phyloP scores from a whole-genome alignment of 345 rosid genomes.

The Erysimum cheiranthoides region DNA sequence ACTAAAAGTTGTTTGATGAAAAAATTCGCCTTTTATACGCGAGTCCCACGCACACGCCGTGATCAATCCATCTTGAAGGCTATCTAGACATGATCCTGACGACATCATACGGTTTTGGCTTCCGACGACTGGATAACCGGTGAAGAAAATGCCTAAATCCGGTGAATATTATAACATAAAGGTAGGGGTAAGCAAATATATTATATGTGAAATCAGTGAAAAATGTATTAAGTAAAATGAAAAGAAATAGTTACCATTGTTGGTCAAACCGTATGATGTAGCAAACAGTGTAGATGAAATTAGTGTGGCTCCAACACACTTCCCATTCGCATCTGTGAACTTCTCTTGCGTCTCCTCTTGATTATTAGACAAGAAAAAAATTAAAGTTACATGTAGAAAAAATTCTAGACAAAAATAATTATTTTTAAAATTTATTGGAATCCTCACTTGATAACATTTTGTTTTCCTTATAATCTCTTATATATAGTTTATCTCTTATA shows the following conservation, averaged over 20 bases:
- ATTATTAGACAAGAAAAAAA: neutral
- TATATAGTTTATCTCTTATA: no score
- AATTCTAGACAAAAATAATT: no score
- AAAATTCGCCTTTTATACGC: slow-evolving; percentile 63
- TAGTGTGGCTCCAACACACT: slow-evolving; percentile 24
- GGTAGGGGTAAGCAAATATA: no score
- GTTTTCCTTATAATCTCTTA: no score
- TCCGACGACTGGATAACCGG: neutral
- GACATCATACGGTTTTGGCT: slow-evolving; percentile 40
- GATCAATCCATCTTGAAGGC: slow-evolving; percentile 48
- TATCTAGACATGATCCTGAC: slow-evolving; percentile 75
- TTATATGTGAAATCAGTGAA: neutral
- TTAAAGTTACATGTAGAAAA: no score
- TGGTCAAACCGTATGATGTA: neutral
- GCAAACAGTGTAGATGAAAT: slow-evolving; percentile 12
- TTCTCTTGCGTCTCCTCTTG: slow-evolving; percentile 27
- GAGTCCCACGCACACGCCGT: slow-evolving; percentile 71
- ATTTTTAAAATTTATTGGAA: no score
- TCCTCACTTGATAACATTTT: no score
- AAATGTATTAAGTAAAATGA: neutral
- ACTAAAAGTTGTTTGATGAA: slow-evolving; percentile 57
- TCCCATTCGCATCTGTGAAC: slow-evolving; percentile 24
- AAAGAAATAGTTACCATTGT: neutral
- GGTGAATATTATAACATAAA: neutral
- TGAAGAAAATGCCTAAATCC: neutral